Evolutionary conservation across 2,329 filamentous ascomycete species (phyloP), one percentile per base, ranked within the genome.

Genomic region (Blastomyces gilchristii): DNA sequence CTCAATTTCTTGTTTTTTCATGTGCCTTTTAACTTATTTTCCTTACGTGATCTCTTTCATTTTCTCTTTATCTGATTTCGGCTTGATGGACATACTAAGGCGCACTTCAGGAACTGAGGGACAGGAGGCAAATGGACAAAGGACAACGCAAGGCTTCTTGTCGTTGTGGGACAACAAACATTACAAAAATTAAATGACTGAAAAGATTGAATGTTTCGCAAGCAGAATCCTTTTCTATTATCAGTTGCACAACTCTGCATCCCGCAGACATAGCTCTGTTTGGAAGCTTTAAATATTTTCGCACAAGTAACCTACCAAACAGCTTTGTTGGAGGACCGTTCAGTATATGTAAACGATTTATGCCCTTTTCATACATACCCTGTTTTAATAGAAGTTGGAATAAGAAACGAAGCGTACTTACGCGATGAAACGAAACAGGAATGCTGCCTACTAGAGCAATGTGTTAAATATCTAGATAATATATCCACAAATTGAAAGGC

Each of bases 1-100:
- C 14, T 52, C 49, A 6, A 31, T 52, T 28, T 5, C 9, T 3
- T 16, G 28, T 47, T 25, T 28, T 28, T 28, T n/a, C 12, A 9
- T 31, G 34, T 7, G 39, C 45, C 39, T 59, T 28, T 31, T 58
- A 31, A 18, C 43, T 52, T 61, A 34, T 61, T 8, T 28, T 28
- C 31, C 37, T 39, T 16, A 28, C 34, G 25, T 18, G 7, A 18
- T 61, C 16, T 50, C n/a, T 47, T 60, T 22, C 16, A 43, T 52
- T 37, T 50, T 43, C 11, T 60, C 18, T 52, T 34, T 53, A 22
- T 61, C 22, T 59, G 5, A 16, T 49, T 59, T 49, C 43, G 43
- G 43, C 43, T 49, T 59, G 25, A 45, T 59, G 57, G 57, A 49
- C 57, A 59, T 59, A 59, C 47, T 52, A 49, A 61, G 59, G 59